Base-by-base conservation (phyloP, 352 stramenopile genomes). In the Globisporangium emineosum region DNA sequence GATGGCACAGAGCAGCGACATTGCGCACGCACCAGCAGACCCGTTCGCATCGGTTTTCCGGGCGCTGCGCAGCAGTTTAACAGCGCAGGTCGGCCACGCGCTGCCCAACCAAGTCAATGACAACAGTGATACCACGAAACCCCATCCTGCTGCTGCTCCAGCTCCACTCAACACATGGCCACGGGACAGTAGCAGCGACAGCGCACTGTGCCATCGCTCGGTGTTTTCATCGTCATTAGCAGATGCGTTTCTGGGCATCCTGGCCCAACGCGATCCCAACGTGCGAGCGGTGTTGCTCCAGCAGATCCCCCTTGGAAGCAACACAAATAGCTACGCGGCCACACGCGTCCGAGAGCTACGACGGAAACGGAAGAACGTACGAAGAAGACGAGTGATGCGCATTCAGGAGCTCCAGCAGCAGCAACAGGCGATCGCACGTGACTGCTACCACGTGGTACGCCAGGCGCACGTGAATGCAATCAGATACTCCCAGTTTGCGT, bases 11-110 rank as follows among this genome's bases (percentile, higher is more conserved):
- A 37, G 27, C 56, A 12, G 25, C 21, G 7, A 3, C 27, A 9
- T 15, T 21, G 7, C 12, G 2, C 15, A 30, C 25, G 3, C 43
- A n/a, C 7, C 27, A n/a, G 6, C 45, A 23, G 30, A 30, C 10
- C 40, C 64, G 9, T 51, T 62, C 30, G n/a, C 50, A 1, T 30
- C 57, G 4, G n/a, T 71, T 9, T 65, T 71, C 53, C 61, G 52
- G 40, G 47, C 30, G 10, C 47, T 71, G 2, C 66, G 61, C 9
- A 32, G n/a, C 10, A 67, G 32, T 32, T 40, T 71, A 32, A 45
- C 54, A 0, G 53, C 54, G 15, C 60, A 71, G 37, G 49, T 65
- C 45, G 27, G 5, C 0, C 35, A 40, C 4, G 25, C 27, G 17
- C 15, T 13, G 25, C 52, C 40, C 12, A 23, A 27, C 15, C 10